phyloP scores from a whole-genome alignment of 2,329 filamentous ascomycete genomes.

The Trichoderma pleuroti region DNA sequence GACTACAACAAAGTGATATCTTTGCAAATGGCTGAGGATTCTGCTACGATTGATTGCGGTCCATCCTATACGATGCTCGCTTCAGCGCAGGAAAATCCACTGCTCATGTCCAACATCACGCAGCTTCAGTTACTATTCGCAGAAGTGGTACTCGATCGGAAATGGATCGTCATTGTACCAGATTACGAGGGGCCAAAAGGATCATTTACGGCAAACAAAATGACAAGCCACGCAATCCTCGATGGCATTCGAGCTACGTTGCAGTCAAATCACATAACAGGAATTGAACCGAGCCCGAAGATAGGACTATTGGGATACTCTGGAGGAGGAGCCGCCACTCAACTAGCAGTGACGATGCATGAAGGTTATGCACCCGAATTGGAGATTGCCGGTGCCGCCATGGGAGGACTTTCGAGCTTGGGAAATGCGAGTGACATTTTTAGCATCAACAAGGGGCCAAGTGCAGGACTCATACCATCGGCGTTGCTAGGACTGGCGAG shows the following conservation, averaged over 20 bases:
- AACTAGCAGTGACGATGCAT: conserved; percentile 16
- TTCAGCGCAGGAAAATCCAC: conserved; percentile 25
- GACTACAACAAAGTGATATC: conserved; percentile 35
- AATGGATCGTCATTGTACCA: conserved; percentile 49
- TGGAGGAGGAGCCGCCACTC: conserved; percentile 21
- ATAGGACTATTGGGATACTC: conserved; percentile 44
- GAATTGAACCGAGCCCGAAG: conserved; percentile 30
- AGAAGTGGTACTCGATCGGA: conserved; percentile 34
- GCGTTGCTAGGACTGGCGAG: conserved; percentile 24
- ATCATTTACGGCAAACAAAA: conserved; percentile 39
- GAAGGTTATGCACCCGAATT: conserved; percentile 27
- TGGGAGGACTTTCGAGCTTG: conserved; percentile 23
- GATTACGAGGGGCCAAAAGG: conserved; percentile 45
- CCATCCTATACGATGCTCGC: conserved; percentile 27
- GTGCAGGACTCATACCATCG: conserved; percentile 24
- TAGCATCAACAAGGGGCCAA: conserved; percentile 19
- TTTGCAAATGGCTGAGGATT: conserved; percentile 41
- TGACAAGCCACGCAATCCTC: conserved; percentile 42
- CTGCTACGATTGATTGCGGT: conserved; percentile 35
- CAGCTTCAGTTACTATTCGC: conserved; percentile 26
- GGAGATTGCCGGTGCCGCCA: conserved; percentile 24
- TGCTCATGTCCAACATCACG: conserved; percentile 35
- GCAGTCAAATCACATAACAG: conserved; percentile 25
- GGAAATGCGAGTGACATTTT: conserved; percentile 18
- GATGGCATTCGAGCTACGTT: conserved; percentile 43